A percentile compares a stretch with the other conserved stretches of the same genome.
Evolutionary conservation across 257 asterid species (phyloP).

Genomic region (Solanum lycopersicoides): DNA sequence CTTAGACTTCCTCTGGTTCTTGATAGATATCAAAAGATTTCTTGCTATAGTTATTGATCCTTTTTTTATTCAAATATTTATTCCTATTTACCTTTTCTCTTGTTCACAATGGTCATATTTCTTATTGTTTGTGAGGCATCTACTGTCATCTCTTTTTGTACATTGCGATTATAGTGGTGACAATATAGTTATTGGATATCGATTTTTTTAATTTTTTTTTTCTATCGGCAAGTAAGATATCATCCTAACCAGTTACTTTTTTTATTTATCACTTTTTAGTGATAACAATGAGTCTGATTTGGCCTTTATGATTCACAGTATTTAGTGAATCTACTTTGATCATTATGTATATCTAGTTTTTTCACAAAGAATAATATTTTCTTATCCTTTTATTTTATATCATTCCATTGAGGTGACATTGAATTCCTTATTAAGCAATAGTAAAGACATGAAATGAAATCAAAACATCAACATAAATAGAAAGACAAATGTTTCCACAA

Average conservation of each 20-base stretch:
- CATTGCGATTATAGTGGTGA: not conserved
- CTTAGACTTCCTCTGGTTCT: not conserved
- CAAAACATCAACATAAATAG: too few species aligned
- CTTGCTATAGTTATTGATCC: not conserved
- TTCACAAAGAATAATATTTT: not conserved
- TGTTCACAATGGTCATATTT: not conserved
- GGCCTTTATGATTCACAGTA: not conserved
- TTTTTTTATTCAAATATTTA: too few species aligned
- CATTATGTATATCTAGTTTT: not conserved
- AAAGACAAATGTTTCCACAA: not conserved
- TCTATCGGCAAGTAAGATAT: not conserved
- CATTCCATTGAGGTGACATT: not conserved
- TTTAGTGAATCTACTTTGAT: not conserved
- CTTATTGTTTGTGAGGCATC: not conserved
- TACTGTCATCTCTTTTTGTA: not conserved
- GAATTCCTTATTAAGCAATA: not conserved
- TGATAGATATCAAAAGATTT: not conserved
- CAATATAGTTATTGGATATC: not conserved
- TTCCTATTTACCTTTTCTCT: not conserved
- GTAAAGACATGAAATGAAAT: not conserved
- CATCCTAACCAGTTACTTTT: not conserved
- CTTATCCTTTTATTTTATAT: not conserved
- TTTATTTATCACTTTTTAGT: not conserved
- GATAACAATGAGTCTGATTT: not conserved
- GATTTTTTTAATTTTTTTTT: not conserved